These are phyloP conservation scores for Phytopythium vexans DNA, from an alignment of 352 stramenopile genomes.

Conservation along the genomic window DNA sequence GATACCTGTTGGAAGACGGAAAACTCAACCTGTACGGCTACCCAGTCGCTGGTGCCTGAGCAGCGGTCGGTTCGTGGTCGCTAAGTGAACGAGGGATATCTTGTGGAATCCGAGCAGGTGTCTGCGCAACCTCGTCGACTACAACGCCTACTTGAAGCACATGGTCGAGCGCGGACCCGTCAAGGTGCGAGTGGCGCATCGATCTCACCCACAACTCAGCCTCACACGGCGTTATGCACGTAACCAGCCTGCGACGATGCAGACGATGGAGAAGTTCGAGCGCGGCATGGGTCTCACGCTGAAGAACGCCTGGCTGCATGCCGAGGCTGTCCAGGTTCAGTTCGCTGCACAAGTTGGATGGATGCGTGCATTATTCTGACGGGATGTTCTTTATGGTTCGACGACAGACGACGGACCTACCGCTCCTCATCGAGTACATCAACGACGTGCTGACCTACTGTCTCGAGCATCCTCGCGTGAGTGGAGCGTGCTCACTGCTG, in stretches of 20 bases:
- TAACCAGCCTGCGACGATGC: slow-evolving; percentile 55
- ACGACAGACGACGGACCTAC: slow-evolving; percentile 83
- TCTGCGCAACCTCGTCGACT: slow-evolving; percentile 79
- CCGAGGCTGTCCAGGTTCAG: slow-evolving; percentile 79
- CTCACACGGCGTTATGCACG: background rate
- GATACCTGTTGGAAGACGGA: slow-evolving; percentile 88
- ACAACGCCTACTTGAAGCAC: slow-evolving; percentile 74
- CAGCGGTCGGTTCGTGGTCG: no score
- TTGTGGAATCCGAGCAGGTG: slow-evolving; percentile 25
- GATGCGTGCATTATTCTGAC: background rate
- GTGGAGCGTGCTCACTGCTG: slow-evolving; percentile 7
- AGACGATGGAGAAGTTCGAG: slow-evolving; percentile 83
- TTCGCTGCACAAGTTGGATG: no score
- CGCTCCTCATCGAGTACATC: slow-evolving; percentile 87
- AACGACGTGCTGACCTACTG: slow-evolving; percentile 81
- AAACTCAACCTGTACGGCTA: slow-evolving; percentile 86
- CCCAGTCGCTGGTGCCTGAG: background rate
- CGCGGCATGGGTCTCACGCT: slow-evolving; percentile 85
- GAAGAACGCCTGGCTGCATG: slow-evolving; percentile 89
- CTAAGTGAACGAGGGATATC: no score
- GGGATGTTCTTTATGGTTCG: background rate
- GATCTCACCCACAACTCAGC: background rate
- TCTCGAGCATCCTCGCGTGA: slow-evolving; percentile 61
- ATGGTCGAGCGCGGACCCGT: slow-evolving; percentile 59
- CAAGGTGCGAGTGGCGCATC: slow-evolving; percentile 32